Conservation (phyloP, 768 basidiomycete species). For the Phaffia tasmanica region DNA sequence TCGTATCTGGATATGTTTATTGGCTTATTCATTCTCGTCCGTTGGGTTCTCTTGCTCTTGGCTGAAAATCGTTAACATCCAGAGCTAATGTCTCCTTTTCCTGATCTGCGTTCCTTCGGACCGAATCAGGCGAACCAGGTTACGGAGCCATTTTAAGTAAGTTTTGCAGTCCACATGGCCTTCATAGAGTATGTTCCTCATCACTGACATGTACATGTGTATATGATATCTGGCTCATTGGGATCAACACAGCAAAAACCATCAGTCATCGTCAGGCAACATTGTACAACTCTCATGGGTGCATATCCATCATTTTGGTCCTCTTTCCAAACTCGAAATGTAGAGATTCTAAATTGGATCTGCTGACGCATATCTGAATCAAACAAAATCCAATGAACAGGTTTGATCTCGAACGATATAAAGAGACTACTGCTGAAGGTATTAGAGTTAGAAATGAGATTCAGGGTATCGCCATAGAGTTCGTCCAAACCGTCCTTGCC, state of each 20-base stretch:
- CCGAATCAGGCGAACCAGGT: no score
- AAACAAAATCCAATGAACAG: neutral
- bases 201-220: neutral
- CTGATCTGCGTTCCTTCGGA: no score
- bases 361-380: neutral
- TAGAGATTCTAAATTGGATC: neutral
- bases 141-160: no score
- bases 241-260: neutral
- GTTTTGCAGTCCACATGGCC: no score
- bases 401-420: constrained; percentile 16
- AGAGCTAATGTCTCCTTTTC: neutral
- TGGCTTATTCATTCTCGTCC: constrained; percentile 8
- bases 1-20: constrained; percentile 11
- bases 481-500: no score
- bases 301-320: neutral
- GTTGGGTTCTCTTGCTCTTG: constrained; percentile 1
- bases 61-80: neutral
- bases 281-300: constrained; percentile 14
- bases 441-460: constrained; percentile 8
- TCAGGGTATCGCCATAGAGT: constrained; percentile 1
- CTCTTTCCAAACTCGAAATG: no score
- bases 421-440: constrained; percentile 4
- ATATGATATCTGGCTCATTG: neutral
- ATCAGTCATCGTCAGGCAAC: constrained; percentile 8
- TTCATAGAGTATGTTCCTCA: neutral